Conservation (phyloP, 306 rosid species). For the Glycine tomentella region DNA sequence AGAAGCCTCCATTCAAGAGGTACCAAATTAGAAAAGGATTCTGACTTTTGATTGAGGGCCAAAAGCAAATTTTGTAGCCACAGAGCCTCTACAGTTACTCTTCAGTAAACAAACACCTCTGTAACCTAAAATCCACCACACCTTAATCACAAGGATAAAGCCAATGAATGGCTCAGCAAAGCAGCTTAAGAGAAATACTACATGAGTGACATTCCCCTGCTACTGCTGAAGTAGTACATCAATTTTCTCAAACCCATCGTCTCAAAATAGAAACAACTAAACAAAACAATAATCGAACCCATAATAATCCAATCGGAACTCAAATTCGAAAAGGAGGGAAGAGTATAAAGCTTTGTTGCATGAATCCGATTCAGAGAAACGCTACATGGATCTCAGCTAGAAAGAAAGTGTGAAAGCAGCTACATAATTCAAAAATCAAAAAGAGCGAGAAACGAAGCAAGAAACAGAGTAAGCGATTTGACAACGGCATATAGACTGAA, state of each 20-base stretch:
- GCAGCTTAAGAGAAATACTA: conserved; percentile 30
- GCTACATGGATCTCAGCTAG: conserved; percentile 51
- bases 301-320: conserved; percentile 12
- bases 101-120: neutral
- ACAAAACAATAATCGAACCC: neutral
- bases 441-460: neutral
- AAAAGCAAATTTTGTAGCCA: conserved; percentile 9
- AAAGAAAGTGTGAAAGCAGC: conserved; percentile 36
- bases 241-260: conserved; percentile 3
- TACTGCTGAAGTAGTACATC: neutral
- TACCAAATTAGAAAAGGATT: neutral
- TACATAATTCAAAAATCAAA: neutral
- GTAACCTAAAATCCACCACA: conserved; percentile 18
- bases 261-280: conserved; percentile 9
- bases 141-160: too few species aligned
- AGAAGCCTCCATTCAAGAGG: conserved; percentile 11
- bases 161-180: neutral
- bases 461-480: conserved; percentile 13
- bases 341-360: neutral
- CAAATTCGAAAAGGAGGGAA: neutral
- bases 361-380: conserved; percentile 28
- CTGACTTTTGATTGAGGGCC: conserved; percentile 9
- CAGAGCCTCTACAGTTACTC: neutral
- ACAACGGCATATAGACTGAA: conserved; percentile 5
- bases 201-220: conserved; percentile 4